These are phyloP conservation scores for Pseudozyma sp. DNA, from an alignment of 1,284 basidiomycete genomes.

Conservation along the genomic window DNA sequence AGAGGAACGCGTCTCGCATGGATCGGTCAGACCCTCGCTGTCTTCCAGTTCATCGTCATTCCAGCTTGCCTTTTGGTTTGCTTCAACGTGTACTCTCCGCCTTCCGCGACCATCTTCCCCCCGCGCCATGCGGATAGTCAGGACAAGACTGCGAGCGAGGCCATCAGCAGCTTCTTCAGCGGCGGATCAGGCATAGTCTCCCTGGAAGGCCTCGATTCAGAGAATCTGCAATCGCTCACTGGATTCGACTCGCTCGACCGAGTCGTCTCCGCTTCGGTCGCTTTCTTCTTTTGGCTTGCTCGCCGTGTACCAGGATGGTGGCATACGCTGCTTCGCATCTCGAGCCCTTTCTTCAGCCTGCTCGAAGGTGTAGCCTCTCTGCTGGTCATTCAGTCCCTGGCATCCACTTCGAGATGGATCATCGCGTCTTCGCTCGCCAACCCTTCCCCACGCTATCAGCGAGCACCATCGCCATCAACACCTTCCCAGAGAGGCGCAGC, in stretches of 20 bases:
- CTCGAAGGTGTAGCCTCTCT: constrained; percentile 66
- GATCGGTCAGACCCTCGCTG: constrained; percentile 57
- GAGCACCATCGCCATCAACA: constrained; percentile 70
- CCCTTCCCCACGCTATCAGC: constrained; percentile 78
- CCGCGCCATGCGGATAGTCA: constrained; percentile 22
- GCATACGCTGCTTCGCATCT: constrained; percentile 61
- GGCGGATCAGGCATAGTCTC: neutral
- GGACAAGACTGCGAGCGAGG: constrained; percentile 28
- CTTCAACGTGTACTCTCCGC: constrained; percentile 65
- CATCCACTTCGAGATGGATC: constrained; percentile 62
- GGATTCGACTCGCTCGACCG: constrained; percentile 25
- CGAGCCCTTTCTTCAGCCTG: constrained; percentile 64
- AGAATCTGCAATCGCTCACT: constrained; percentile 26
- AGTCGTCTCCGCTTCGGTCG: constrained; percentile 31
- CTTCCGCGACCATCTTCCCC: constrained; percentile 49
- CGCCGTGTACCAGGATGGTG: constrained; percentile 61
- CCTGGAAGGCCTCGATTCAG: constrained; percentile 3
- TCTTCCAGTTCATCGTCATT: constrained; percentile 64
- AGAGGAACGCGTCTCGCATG: constrained; percentile 49
- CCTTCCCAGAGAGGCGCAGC: constrained; percentile 19
- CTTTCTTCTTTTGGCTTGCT: constrained; percentile 54
- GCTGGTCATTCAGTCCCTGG: constrained; percentile 64
- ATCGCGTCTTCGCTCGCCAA: constrained; percentile 76
- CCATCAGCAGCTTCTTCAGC: constrained; percentile 33
- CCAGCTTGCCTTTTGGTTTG: constrained; percentile 63